Base-by-base conservation (phyloP, 2,329 filamentous ascomycete species). In the Seiridium cupressi region DNA sequence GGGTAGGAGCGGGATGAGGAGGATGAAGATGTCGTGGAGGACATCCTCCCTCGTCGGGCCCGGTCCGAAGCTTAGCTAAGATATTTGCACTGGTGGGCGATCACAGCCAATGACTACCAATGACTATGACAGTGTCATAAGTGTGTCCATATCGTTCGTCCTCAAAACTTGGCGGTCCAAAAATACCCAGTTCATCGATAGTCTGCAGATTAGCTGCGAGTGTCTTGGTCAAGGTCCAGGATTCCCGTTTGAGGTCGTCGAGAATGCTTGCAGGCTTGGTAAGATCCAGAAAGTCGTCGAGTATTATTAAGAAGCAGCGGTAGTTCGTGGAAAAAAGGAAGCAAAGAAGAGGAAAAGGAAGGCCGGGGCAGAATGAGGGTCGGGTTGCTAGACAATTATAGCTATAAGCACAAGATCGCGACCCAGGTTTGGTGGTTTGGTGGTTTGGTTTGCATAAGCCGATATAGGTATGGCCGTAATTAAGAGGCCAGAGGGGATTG, bases 11-110 rank as follows among this genome's bases (percentile, higher is more conserved):
- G 65, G 42, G 65, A 64, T 57, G 68, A 63, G 49, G 68, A 68
- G 51, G 68, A 69, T 54, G 68, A 69, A 55, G 70, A 68, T 46
- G 64, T 61, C 63, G 70, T 65, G 57, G 71, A 69, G 66, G 71
- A 70, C 71, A 73, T 73, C 62, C 66, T 73, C 64, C 49, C 67
- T 64, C 60, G 61, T 40, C 60, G 62, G 65, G 62, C 64, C 59
- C 36, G 62, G 64, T 64, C 66, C 64, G 63, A 51, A 60, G 56
- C 53, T 61, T 60, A 53, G 62, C 53, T 46, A 61, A 56, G 57
- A 54, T 59, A 47, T 55, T 60, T 61, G 48, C 61, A 59, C 11
- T 58, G 54, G 34, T 46, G 26, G 51, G 36, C 58, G 63, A 60
- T 57, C 51, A 64, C 36, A 62, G 40, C 64, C 58, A 62, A 48